Evolutionary conservation across 2,329 filamentous ascomycete species (phyloP).

Genomic region (Pseudogymnoascus sp.): DNA sequence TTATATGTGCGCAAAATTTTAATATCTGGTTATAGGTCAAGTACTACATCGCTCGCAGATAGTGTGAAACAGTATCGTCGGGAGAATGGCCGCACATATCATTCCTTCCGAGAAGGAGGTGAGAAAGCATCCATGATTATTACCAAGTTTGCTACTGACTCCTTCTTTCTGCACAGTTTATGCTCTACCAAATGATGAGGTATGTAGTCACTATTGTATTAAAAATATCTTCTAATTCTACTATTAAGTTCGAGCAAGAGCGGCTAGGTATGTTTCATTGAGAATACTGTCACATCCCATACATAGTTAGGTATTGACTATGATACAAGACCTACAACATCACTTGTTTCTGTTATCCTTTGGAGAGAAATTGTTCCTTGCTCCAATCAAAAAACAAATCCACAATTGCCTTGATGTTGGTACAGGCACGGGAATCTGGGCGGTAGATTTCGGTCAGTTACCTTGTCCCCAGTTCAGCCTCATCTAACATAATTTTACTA

Average conservation of each 20-base stretch:
- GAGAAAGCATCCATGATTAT: background rate
- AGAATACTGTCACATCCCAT: background rate
- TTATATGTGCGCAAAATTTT: background rate
- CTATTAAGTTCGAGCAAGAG: background rate
- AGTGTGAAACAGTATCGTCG: conserved; percentile 34
- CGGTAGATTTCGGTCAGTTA: conserved; percentile 35
- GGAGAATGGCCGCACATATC: conserved; percentile 38
- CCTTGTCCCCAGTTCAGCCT: background rate
- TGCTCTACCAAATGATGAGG: conserved; percentile 15
- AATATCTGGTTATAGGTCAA: background rate
- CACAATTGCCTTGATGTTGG: conserved; percentile 36
- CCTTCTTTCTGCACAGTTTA: conserved; percentile 9
- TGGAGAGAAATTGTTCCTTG: conserved; percentile 20
- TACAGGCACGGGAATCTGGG: conserved; percentile 39
- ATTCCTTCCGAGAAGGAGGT: conserved; percentile 27
- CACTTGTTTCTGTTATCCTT: conserved; percentile 21
- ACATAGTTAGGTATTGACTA: background rate
- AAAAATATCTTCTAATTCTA: background rate
- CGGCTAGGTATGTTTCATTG: conserved; percentile 11
- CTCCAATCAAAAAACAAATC: conserved; percentile 25
- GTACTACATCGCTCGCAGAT: conserved; percentile 23
- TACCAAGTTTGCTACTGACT: background rate
- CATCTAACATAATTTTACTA: background rate
- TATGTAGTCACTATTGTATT: background rate
- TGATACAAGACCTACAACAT: conserved; percentile 21